phyloP scores from a whole-genome alignment of 257 asterid species.

The Nicotiana benthamiana region DNA sequence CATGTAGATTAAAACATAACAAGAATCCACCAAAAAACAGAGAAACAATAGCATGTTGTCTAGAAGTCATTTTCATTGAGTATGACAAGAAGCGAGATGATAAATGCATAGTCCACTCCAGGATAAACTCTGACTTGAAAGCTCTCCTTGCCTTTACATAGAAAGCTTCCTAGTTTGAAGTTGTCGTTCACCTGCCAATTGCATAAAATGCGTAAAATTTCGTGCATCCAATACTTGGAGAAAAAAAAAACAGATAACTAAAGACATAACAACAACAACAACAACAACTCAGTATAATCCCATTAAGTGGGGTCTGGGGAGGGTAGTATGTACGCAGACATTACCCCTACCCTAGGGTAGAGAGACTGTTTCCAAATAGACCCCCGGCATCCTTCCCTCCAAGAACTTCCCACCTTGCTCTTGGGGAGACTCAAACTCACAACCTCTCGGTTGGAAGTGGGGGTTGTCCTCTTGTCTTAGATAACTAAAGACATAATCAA shows the following conservation, averaged over 20 bases:
- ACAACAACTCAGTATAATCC: too few species aligned
- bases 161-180: slow-evolving; percentile 21
- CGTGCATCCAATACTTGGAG: background rate
- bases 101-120: slow-evolving; percentile 30
- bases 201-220: background rate
- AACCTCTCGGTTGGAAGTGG: too few species aligned
- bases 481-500: background rate
- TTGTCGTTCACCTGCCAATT: slow-evolving; percentile 27
- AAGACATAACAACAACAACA: too few species aligned
- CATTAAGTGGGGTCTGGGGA: too few species aligned
- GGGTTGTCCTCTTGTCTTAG: too few species aligned
- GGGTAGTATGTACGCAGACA: too few species aligned
- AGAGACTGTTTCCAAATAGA: too few species aligned
- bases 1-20: background rate
- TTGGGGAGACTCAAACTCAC: too few species aligned
- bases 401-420: too few species aligned
- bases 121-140: slow-evolving; percentile 43
- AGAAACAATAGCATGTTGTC: background rate
- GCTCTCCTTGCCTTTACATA: slow-evolving; percentile 14
- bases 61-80: slow-evolving; percentile 23
- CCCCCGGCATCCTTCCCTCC: too few species aligned
- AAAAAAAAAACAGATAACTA: too few species aligned
- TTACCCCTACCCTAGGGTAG: too few species aligned
- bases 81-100: slow-evolving; percentile 29
- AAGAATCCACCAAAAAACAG: background rate